Conservation (phyloP, 768 basidiomycete genomes). For the Pholiota molesta region DNA sequence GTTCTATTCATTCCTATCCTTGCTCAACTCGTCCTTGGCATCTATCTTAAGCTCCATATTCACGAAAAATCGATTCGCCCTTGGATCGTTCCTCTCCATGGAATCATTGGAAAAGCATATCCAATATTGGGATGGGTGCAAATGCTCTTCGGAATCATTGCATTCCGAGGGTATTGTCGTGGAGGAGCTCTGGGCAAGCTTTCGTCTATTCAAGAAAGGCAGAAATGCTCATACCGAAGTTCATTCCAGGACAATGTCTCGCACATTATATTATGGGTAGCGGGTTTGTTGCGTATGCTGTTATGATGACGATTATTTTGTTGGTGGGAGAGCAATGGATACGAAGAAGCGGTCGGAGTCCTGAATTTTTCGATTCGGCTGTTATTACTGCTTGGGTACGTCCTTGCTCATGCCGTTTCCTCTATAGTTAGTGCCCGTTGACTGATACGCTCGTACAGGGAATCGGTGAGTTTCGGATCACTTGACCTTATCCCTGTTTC, state of each 20-base stretch:
- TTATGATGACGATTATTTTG: constrained; percentile 78
- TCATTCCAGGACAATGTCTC: constrained; percentile 68
- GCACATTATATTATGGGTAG: constrained; percentile 92
- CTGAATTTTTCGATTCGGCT: constrained; percentile 86
- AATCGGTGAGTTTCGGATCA: constrained; percentile 46
- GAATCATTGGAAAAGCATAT: constrained; percentile 80
- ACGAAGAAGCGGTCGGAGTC: constrained; percentile 66
- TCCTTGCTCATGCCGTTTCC: not conserved
- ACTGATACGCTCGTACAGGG: constrained; percentile 41
- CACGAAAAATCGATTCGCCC: constrained; percentile 76
- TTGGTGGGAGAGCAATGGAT: constrained; percentile 81
- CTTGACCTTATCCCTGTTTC: not conserved
- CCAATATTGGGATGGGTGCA: constrained; percentile 89
- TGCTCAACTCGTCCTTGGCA: constrained; percentile 70
- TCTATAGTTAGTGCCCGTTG: not conserved
- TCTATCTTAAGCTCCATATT: constrained; percentile 92
- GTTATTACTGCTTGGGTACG: constrained; percentile 58
- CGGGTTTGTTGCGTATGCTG: constrained; percentile 87
- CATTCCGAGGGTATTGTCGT: constrained; percentile 77
- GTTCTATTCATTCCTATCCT: constrained; percentile 67
- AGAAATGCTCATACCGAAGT: not conserved
- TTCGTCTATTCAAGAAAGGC: not conserved
- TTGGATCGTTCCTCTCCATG: constrained; percentile 70
- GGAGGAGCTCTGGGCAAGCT: constrained; percentile 63
- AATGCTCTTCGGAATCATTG: constrained; percentile 83